Base-by-base conservation (phyloP, 73 alveolate genomes). In the Symbiodinium pilosum region DNA sequence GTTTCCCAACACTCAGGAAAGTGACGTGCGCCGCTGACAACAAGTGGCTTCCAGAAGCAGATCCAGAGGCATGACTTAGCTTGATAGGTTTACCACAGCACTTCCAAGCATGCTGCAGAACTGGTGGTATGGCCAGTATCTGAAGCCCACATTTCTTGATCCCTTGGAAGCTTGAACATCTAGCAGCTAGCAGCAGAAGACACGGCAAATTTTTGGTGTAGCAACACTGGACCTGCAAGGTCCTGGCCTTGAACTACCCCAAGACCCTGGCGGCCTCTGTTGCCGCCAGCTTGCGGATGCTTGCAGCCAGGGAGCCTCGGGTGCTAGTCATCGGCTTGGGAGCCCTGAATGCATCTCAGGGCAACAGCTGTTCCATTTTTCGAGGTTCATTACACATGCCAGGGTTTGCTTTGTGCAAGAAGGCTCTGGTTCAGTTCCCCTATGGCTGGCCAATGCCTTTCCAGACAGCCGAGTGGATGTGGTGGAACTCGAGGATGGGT, bases 181-280 rank as follows among this genome's bases (percentile, higher is more conserved):
- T 30, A 4, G 71, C 71, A 7, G 26, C 4, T 12, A 7, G 71
- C 2, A 54, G 71, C 32, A 54, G 34, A 54, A 54, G 71, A 54
- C 71, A 54, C 0, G 26, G 16, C 30, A 30, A 54, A 12, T 21
- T 54, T 54, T 3, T 30, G 26, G 71, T 30, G 16, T 54, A 5
- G n/a, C 59, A 47, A 47, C 59, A 6, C 59, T 47, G 59, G 14
- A 36, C 32, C 28, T 36, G 7, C 20, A 38, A 81, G 96, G 96
- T 89, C 39, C 47, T 89, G 75, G 96, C 96, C 47, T 64, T 89
- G 96, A 89, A 89, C 87, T 89, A 89, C 39, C 96, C 96, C 77
- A 89, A 89, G 87, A 89, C 96, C 44, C 83, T 89, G 32, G 52
- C 87, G 47, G 87, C 87, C 40, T 51, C 87, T 8, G 96, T 89